Conservation (phyloP, 345 rosid species). For the Tarenaya hassleriana region DNA sequence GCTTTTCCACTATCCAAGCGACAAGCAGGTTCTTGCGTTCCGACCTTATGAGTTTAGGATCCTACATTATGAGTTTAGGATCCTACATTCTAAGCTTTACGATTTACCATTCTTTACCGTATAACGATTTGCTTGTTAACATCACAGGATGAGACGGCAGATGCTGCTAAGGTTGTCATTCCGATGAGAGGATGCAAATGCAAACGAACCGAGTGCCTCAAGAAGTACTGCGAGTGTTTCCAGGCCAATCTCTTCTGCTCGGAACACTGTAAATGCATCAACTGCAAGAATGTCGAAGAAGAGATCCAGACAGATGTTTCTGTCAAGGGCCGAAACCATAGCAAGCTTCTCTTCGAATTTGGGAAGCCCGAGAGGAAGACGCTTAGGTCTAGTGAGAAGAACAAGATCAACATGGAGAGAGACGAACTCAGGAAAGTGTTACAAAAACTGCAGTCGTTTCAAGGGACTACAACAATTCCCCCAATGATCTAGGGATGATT, state of each 20-base stretch:
- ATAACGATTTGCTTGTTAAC: constrained; percentile 18
- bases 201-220: constrained; percentile 43
- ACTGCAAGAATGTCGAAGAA: constrained; percentile 35
- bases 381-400: constrained; percentile 29
- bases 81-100: no score
- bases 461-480: constrained; percentile 2
- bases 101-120: no score
- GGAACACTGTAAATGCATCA: constrained; percentile 44
- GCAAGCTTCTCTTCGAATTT: constrained; percentile 14
- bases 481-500: constrained; percentile 1
- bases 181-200: constrained; percentile 49
- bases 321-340: constrained; percentile 2
- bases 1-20: constrained; percentile 16
- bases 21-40: constrained; percentile 29
- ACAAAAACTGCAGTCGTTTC: no score
- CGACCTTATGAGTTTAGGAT: background rate
- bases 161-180: constrained; percentile 26
- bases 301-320: constrained; percentile 7
- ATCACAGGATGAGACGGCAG: constrained; percentile 24
- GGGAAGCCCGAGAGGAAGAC: constrained; percentile 36
- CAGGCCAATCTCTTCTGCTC: constrained; percentile 45
- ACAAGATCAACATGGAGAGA: no score
- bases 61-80: background rate
- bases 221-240: constrained; percentile 60
- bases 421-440: no score